A percentile compares a stretch with the other conserved stretches of the same genome.
These are phyloP conservation scores for Aspergillus glaucus DNA, from an alignment of 2,329 filamentous ascomycete genomes.

Conservation along the genomic window DNA sequence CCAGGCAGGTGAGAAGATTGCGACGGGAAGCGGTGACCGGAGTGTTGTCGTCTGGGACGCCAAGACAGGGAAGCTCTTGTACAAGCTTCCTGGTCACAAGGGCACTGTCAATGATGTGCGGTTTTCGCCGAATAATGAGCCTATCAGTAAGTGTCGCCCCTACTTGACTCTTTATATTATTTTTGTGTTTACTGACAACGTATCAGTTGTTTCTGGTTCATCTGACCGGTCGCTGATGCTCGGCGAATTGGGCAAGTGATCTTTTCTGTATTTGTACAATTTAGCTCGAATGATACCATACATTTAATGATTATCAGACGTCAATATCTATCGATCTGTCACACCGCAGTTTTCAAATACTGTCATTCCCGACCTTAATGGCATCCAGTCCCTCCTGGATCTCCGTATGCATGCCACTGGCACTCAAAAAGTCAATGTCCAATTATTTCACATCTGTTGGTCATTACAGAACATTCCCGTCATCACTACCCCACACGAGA, in stretches of 20 bases:
- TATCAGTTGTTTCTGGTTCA: conserved; percentile 73
- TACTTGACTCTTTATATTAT: neutral
- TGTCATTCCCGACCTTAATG: too few relatives aligned
- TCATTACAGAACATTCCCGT: too few relatives aligned
- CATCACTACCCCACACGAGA: too few relatives aligned
- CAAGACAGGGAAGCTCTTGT: conserved; percentile 80
- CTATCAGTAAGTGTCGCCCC: conserved; percentile 64
- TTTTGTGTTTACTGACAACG: conserved; percentile 11
- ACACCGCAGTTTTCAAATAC: too few relatives aligned
- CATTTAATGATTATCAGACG: neutral
- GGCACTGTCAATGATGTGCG: conserved; percentile 92
- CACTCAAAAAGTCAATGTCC: too few relatives aligned
- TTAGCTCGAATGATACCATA: neutral
- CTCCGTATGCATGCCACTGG: too few relatives aligned
- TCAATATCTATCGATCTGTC: too few relatives aligned
- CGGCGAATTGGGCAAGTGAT: conserved; percentile 67
- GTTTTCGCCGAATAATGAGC: conserved; percentile 77
- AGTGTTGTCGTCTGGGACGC: conserved; percentile 88
- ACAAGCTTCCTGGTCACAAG: conserved; percentile 93
- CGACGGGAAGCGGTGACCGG: conserved; percentile 81
- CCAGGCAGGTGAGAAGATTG: conserved; percentile 74
- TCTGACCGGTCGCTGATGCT: conserved; percentile 82
- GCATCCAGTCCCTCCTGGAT: too few relatives aligned
- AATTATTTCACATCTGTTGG: too few relatives aligned
- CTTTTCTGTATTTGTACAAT: neutral